Evolutionary conservation across 306 rosid genomes (phyloP), one percentile per base, ranked within the genome.

Genomic region (Biancaea sappan): DNA sequence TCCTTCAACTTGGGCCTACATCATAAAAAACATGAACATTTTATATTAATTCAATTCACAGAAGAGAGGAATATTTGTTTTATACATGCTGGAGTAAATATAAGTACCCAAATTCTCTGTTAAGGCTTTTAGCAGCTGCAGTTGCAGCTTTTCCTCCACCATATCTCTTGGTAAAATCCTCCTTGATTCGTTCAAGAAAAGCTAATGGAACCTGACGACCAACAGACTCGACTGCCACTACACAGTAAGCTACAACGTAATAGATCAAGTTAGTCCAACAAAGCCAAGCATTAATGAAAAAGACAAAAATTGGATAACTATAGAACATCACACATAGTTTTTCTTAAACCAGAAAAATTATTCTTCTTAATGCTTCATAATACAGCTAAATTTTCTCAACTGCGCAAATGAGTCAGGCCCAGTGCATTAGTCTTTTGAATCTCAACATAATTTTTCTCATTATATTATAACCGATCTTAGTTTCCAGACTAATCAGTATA

Each of bases 131-230:
- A 32, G 90, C 92, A 81, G 81, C 80, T 43, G 92, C 92, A 2
- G 92, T 81, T 35, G 87, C 82, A 77, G 88, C 92, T 75, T 85
- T 88, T 34, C 90, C 92, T 35, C 88, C 90, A 48, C 90, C 85
- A 77, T 88, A 85, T 88, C 88, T 85, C 75, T 86, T 80, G 75
- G 73, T 56, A 63, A 88, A 88, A 61, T 88, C 92, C 52, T 88
- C 92, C 78, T 85, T 83, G 81, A 85, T 62, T 34, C 92, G 82
- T 79, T 88, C 92, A 38, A 88, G 92, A 61, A 81, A 88, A 31
- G 92, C 92, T 63, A 88, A 79, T 6, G 92, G 92, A 75, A 85
- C 56, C 81, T 85, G 90, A 61, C 92, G 81, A 69, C 92, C 92
- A 65, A 63, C 54, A 15, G 90, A 80, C 79, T 88, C 92, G 37